Conservation (phyloP, 495 filamentous ascomycete genomes). For the Neurospora hispaniola region DNA sequence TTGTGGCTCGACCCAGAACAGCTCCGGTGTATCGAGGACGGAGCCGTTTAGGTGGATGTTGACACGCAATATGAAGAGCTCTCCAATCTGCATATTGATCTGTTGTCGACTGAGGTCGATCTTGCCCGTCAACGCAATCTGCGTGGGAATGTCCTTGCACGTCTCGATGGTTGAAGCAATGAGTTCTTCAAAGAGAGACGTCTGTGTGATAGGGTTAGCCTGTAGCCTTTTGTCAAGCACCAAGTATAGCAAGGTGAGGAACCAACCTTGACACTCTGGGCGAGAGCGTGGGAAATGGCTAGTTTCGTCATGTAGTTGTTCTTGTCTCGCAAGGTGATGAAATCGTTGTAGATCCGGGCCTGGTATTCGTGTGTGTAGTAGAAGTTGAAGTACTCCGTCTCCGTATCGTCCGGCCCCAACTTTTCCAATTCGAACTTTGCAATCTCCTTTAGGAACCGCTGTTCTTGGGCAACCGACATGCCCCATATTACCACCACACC, state of each 20-base stretch:
- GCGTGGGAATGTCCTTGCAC: slow-evolving; percentile 79
- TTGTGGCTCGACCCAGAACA: slow-evolving; percentile 97
- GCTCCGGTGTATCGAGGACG: slow-evolving; percentile 91
- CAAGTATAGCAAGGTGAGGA: neutral
- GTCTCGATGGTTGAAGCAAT: slow-evolving; percentile 85
- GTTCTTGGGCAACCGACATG: slow-evolving; percentile 77
- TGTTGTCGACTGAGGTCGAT: slow-evolving; percentile 71
- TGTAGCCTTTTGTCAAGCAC: neutral
- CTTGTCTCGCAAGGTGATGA: slow-evolving; percentile 86
- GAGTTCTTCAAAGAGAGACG: slow-evolving; percentile 93
- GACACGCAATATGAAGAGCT: slow-evolving; percentile 93
- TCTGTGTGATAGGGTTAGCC: slow-evolving; percentile 38
- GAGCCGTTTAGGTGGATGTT: slow-evolving; percentile 96
- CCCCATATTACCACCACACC: slow-evolving; percentile 99
- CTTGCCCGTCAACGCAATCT: slow-evolving; percentile 84
- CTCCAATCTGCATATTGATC: slow-evolving; percentile 98
- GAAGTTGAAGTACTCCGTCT: slow-evolving; percentile 97
- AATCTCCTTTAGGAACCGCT: slow-evolving; percentile 82
- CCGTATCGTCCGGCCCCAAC: slow-evolving; percentile 73
- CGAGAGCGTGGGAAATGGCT: slow-evolving; percentile 87
- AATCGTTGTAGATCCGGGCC: slow-evolving; percentile 97
- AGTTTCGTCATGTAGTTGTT: slow-evolving; percentile 96
- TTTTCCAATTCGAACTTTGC: slow-evolving; percentile 93
- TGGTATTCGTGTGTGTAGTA: slow-evolving; percentile 98
- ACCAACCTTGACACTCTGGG: slow-evolving; percentile 80